Conservation (phyloP, 2,329 filamentous ascomycete genomes). For the Catunica adiposa region DNA sequence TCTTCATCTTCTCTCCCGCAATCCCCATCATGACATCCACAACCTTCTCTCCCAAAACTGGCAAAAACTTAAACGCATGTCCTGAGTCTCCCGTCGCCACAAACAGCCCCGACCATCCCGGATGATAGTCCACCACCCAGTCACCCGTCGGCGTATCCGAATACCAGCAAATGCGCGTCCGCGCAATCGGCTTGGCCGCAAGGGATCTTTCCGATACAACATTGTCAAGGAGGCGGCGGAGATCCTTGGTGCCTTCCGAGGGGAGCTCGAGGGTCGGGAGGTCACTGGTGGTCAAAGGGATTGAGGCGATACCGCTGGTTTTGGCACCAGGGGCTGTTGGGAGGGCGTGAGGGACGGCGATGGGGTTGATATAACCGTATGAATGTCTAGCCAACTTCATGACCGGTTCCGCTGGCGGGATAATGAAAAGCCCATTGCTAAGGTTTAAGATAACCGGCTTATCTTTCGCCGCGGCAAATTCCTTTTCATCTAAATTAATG, state of each 20-base stretch:
- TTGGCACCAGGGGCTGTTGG: slow-evolving; percentile 19
- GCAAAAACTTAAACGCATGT: slow-evolving; percentile 54
- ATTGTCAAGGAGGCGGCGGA: slow-evolving; percentile 42
- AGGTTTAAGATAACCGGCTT: slow-evolving; percentile 62
- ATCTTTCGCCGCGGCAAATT: slow-evolving; percentile 46
- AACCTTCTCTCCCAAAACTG: slow-evolving; percentile 46
- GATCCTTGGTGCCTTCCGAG: slow-evolving; percentile 41
- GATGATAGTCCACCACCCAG: slow-evolving; percentile 56
- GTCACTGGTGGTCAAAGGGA: slow-evolving; percentile 23
- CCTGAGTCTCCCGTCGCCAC: slow-evolving; percentile 47
- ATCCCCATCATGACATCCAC: slow-evolving; percentile 35
- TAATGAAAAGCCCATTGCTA: slow-evolving; percentile 54
- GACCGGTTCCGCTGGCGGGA: slow-evolving; percentile 45
- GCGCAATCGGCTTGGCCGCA: slow-evolving; percentile 40
- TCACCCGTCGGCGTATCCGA: slow-evolving; percentile 55
- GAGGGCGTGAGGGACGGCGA: slow-evolving; percentile 22
- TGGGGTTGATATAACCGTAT: slow-evolving; percentile 48
- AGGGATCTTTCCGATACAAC: slow-evolving; percentile 37
- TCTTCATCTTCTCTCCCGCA: slow-evolving; percentile 33
- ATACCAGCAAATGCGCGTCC: slow-evolving; percentile 58
- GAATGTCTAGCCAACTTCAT: slow-evolving; percentile 56
- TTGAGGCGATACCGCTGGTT: slow-evolving; percentile 18
- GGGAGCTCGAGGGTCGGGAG: slow-evolving; percentile 35
- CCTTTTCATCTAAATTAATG: slow-evolving; percentile 52
- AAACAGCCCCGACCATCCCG: slow-evolving; percentile 40